phyloP scores from a whole-genome alignment of 129 eudicot genomes.

The Lactuca saligna region DNA sequence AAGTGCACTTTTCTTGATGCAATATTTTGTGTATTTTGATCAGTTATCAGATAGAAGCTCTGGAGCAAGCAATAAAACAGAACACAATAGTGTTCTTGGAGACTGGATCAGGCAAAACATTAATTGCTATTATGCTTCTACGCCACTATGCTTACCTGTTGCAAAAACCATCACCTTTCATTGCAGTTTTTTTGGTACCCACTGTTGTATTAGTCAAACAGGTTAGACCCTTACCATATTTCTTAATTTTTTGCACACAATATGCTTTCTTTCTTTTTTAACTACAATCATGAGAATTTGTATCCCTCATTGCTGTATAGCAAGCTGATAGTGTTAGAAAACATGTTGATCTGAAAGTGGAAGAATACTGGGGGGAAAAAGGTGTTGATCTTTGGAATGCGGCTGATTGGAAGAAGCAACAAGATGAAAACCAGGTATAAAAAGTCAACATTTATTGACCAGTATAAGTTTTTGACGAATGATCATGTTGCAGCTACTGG shows the following conservation, averaged over 20 bases:
- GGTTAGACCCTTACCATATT: conserved; percentile 28
- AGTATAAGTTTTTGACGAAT: neutral
- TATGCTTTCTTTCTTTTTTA: no score
- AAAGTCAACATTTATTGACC: neutral
- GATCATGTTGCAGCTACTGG: conserved; percentile 60
- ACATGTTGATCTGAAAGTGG: conserved; percentile 80
- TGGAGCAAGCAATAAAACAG: conserved; percentile 69
- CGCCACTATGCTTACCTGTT: conserved; percentile 62
- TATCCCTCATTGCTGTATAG: conserved; percentile 27
- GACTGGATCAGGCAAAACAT: conserved; percentile 91
- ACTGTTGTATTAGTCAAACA: conserved; percentile 85
- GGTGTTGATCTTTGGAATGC: conserved; percentile 87
- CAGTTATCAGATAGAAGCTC: conserved; percentile 90
- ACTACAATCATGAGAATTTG: neutral
- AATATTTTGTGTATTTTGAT: conserved; percentile 5
- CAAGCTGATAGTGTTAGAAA: conserved; percentile 64
- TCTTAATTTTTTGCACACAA: neutral
- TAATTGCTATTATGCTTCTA: conserved; percentile 86
- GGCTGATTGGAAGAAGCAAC: conserved; percentile 61
- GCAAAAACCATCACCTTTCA: conserved; percentile 55
- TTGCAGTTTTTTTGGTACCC: conserved; percentile 90
- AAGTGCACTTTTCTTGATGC: conserved; percentile 10
- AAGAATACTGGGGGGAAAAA: conserved; percentile 82
- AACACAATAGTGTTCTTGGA: conserved; percentile 91
- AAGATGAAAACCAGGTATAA: conserved; percentile 63